Evolutionary conservation across 768 basidiomycete genomes (phyloP).

Genomic region (Galerina marginata): DNA sequence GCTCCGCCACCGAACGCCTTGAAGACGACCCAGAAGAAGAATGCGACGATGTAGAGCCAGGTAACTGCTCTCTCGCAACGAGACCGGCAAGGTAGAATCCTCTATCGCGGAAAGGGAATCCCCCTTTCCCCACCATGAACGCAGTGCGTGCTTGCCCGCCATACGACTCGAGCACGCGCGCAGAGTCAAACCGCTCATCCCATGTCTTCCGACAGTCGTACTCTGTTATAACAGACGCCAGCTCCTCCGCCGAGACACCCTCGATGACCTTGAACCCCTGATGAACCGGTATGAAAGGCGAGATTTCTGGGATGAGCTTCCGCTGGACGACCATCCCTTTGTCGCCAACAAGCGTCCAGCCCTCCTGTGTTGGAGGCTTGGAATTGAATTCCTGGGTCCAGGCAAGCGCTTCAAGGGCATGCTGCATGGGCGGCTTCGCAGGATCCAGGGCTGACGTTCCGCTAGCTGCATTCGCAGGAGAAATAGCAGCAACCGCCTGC

Average conservation of each 20-base stretch:
- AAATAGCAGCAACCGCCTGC: conserved; percentile 78
- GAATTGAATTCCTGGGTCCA: conserved; percentile 79
- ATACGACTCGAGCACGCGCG: conserved; percentile 72
- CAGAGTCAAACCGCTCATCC: conserved; percentile 87
- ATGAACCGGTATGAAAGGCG: conserved; percentile 81
- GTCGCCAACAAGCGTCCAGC: conserved; percentile 81
- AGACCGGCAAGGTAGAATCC: conserved; percentile 85
- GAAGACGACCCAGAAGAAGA: conserved; percentile 30
- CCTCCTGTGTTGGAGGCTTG: conserved; percentile 33
- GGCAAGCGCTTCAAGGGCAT: conserved; percentile 80
- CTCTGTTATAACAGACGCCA: conserved; percentile 74
- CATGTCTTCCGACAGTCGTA: conserved; percentile 77
- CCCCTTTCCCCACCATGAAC: conserved; percentile 75
- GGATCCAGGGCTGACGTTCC: conserved; percentile 52
- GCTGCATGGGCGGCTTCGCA: conserved; percentile 75
- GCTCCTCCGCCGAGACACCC: conserved; percentile 91
- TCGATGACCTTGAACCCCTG: conserved; percentile 92
- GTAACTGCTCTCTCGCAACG: conserved; percentile 60
- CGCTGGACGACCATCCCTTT: conserved; percentile 79
- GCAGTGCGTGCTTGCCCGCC: conserved; percentile 75
- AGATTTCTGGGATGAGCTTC: conserved; percentile 78
- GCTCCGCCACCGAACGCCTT: conserved; percentile 43
- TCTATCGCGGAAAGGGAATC: conserved; percentile 90
- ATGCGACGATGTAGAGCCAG: conserved; percentile 26
- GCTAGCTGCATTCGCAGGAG: conserved; percentile 54